Conservation (phyloP, 257 asterid species). For the Penstemon newberryi region DNA sequence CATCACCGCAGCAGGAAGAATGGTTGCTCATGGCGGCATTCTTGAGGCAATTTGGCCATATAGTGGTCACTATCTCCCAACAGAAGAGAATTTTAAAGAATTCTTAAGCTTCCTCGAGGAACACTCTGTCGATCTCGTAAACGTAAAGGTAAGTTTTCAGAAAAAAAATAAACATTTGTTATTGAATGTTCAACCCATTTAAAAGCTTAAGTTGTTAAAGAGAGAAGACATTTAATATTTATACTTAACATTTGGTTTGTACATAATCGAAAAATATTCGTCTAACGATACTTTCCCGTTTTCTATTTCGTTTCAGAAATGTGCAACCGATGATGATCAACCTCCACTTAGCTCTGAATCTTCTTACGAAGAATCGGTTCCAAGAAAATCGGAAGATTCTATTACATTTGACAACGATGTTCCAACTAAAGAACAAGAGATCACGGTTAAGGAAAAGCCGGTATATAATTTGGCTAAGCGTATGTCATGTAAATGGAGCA, state of each 20-base stretch:
- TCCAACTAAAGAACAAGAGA: constrained; percentile 26
- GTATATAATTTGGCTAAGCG: constrained; percentile 53
- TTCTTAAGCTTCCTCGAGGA: constrained; percentile 83
- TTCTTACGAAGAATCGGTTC: constrained; percentile 34
- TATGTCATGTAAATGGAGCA: constrained; percentile 84
- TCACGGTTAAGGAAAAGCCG: constrained; percentile 21
- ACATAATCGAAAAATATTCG: too few species aligned
- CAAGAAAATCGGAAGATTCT: constrained; percentile 27
- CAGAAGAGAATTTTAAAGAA: constrained; percentile 85
- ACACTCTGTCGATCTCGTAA: constrained; percentile 64
- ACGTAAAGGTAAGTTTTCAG: constrained; percentile 62
- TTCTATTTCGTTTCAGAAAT: constrained; percentile 50
- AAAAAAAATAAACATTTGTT: background rate
- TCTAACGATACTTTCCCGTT: constrained; percentile 25
- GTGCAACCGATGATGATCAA: constrained; percentile 74
- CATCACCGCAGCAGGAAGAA: constrained; percentile 91
- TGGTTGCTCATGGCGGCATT: constrained; percentile 71
- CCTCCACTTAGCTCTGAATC: constrained; percentile 33
- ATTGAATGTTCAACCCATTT: too few species aligned
- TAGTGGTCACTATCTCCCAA: constrained; percentile 94
- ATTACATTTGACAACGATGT: constrained; percentile 19
- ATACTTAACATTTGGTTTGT: too few species aligned
- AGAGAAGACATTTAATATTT: too few species aligned
- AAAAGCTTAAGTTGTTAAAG: background rate
- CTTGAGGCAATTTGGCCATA: constrained; percentile 98